Base-by-base conservation (phyloP, 2,329 filamentous ascomycete species). In the Cladosporium sp. region DNA sequence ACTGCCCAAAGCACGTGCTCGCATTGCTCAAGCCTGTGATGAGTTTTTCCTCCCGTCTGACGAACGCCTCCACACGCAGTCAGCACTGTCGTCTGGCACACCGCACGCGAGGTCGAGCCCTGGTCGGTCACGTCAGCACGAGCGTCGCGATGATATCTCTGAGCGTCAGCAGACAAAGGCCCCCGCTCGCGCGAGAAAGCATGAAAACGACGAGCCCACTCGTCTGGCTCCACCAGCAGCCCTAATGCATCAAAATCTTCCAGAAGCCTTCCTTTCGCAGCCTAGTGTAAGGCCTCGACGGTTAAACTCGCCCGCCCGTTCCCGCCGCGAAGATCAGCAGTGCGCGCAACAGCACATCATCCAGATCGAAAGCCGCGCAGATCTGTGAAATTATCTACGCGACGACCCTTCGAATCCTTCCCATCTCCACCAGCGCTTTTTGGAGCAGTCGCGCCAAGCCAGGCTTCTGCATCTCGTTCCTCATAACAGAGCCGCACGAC, bases 351-450 rank as follows among this genome's bases (percentile, higher is more conserved):
- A 17, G 50, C 36, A 25, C 24, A 53, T 53, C 50, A 53, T 44
- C 50, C 50, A 53, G 50, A 53, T 53, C 50, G 36, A 24, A 32
- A 35, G 22, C 42, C 49, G 35, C 35, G 32, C 36, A 40, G 49
- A 52, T 52, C 49, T 39, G 35, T 24, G 39, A 54, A 55, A 36
- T 35, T 48, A 36, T 35, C 35, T 48, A 48, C 45, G 45, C 45
- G 47, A 50, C 47, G 35, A 24, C 52, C 52, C 40, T 55, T 19
- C 52, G 52, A 55, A 55, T 55, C 52, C 52, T 55, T 55, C 40
- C 13, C 28, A 24, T 25, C 20, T 28, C 50, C 22, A n/a, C n/a
- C 39, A 25, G 42, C 42, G 42, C 42, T 25, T 19, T 45, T 45
- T 25, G 42, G 42, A 22, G 39, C 50, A 25, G 15, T 19, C 35